These are phyloP conservation scores for Cryptomeria japonica DNA, from an alignment of 75 land plant species.

Conservation along the genomic window DNA sequence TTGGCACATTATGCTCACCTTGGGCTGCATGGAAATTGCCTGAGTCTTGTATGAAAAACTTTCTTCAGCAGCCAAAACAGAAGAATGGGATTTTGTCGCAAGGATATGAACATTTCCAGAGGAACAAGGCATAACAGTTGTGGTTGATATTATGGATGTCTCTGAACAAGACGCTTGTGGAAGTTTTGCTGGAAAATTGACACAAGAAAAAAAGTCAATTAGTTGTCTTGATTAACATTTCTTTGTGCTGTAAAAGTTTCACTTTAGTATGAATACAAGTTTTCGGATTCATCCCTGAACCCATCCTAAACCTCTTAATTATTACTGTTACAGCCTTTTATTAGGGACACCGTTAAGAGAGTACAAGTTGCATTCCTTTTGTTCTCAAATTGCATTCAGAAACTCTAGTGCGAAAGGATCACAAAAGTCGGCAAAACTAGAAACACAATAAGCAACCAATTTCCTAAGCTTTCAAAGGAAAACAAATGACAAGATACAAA, in stretches of 20 bases:
- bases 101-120: conserved; percentile 28
- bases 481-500: background rate
- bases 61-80: conserved; percentile 19
- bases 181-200: conserved; percentile 25
- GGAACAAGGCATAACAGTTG: conserved; percentile 26
- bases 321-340: background rate
- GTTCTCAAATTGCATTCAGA: background rate
- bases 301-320: background rate
- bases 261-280: background rate
- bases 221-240: background rate
- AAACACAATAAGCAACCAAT: background rate
- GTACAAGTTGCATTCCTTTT: background rate
- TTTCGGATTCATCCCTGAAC: background rate
- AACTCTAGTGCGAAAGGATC: background rate
- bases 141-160: conserved; percentile 16
- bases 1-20: conserved; percentile 26
- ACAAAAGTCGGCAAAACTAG: background rate
- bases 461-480: background rate
- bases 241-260: background rate
- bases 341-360: background rate
- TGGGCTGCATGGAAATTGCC: conserved; percentile 23
- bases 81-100: conserved; percentile 29
- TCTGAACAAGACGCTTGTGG: conserved; percentile 21
- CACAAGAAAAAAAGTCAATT: background rate
- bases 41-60: conserved; percentile 32